phyloP scores from a whole-genome alignment of 331 rosid species.

The Spiraea crenata region DNA sequence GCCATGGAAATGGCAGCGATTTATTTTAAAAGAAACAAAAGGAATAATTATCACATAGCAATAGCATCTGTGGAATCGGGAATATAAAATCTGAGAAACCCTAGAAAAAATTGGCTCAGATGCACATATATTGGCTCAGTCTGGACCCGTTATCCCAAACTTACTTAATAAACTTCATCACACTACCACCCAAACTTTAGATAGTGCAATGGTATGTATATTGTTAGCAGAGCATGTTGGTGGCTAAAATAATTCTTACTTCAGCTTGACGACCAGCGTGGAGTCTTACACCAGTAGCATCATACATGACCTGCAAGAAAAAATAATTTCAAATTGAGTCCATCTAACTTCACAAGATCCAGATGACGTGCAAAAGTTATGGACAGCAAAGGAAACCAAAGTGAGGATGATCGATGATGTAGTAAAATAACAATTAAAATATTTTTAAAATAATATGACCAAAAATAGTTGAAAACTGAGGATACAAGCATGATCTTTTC shows the following conservation, averaged over 20 bases:
- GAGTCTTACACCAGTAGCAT: slow-evolving; percentile 52
- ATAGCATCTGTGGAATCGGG: neutral
- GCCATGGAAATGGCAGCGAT: neutral
- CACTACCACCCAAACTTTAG: neutral
- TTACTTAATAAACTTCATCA: slow-evolving; percentile 9
- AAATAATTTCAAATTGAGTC: neutral
- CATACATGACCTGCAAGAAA: slow-evolving; percentile 49
- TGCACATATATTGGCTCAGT: neutral
- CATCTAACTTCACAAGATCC: neutral
- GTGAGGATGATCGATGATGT: neutral
- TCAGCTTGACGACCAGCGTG: slow-evolving; percentile 60
- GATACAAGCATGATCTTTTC: neutral
- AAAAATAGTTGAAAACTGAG: neutral
- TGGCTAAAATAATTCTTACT: slow-evolving; percentile 25
- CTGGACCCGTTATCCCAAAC: slow-evolving; percentile 6
- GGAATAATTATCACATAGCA: neutral
- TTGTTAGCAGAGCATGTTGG: neutral
- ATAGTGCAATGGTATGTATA: neutral
- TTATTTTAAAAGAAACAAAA: neutral
- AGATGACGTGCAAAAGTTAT: neutral
- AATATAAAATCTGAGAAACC: neutral
- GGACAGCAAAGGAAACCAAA: neutral
- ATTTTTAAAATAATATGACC: neutral
- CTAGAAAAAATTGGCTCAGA: neutral
- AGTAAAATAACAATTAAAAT: neutral